Evolutionary conservation across 1,284 basidiomycete species (phyloP), one percentile per base, ranked within the genome.

Genomic region (Heliocybe sulcata): DNA sequence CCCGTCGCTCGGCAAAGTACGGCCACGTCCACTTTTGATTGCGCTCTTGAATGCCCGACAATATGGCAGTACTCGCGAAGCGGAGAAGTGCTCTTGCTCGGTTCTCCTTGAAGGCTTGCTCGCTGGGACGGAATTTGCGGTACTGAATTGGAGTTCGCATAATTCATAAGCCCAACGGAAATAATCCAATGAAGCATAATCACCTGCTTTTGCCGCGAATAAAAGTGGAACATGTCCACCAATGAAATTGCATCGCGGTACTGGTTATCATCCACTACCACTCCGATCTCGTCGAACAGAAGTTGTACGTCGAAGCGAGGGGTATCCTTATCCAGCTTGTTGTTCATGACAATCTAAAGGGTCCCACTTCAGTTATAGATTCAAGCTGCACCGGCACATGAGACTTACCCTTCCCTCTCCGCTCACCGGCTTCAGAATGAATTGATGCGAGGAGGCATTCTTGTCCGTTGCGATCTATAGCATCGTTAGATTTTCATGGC

Each of bases 151-250:
- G 33, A 33, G 29, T 12, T 31, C 12, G 29, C 4, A 31, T 31
- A 31, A 31, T n/a, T n/a, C n/a, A n/a, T n/a, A n/a, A n/a, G n/a
- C n/a, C n/a, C n/a, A 12, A 31, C 6, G 29, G 22, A 35, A 12
- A 29, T 23, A 29, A n/a, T 49, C 6, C 4, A 31, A 2, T 27
- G 47, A 29, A n/a, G 16, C 6, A 12, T n/a, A 3, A 72, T 61
- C 67, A 90, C 89, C 77, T 94, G 91, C 58, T 90, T 89, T 61
- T 92, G 92, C 54, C 97, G 85, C 50, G 87, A 81, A 72, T 96
- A 98, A 60, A 99, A 91, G 68, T 99, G 96, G 72, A 98, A 98
- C 78, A 98, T 93, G 68, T 99, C 96, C 58, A 95, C 77, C 53
- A 99, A 82, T 20, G 92, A 96, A 59, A 99, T 92, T 12, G 83